Evolutionary conservation across 345 rosid species (phyloP).

Genomic region (Acer negundo): DNA sequence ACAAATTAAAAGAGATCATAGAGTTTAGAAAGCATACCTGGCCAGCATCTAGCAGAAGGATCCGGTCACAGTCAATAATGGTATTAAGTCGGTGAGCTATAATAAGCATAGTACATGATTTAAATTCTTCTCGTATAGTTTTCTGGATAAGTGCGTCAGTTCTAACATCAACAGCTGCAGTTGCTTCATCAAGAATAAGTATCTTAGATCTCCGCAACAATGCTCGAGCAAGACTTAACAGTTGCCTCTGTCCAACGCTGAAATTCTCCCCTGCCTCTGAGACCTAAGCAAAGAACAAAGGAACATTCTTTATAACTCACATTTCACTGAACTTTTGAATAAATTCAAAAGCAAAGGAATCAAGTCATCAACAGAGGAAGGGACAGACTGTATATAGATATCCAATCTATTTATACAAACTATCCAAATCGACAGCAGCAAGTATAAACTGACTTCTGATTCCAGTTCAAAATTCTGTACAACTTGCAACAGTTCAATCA

Average conservation of each 20-base stretch:
- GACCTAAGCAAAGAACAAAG: slow-evolving; percentile 46
- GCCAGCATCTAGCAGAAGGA: slow-evolving; percentile 92
- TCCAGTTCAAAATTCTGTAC: neutral
- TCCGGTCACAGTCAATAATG: slow-evolving; percentile 88
- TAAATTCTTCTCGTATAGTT: slow-evolving; percentile 97
- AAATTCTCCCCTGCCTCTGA: slow-evolving; percentile 97
- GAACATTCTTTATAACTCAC: slow-evolving; percentile 15
- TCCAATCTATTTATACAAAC: neutral
- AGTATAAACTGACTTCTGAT: slow-evolving; percentile 7
- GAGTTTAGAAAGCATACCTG: slow-evolving; percentile 44
- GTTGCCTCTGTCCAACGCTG: slow-evolving; percentile 97
- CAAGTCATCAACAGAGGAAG: neutral
- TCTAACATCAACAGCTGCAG: slow-evolving; percentile 99
- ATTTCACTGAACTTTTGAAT: neutral
- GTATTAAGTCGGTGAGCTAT: slow-evolving; percentile 98
- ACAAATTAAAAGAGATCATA: neutral
- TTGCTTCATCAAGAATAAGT: slow-evolving; percentile 98
- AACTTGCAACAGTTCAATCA: neutral
- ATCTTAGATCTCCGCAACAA: slow-evolving; percentile 93
- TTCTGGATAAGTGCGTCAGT: slow-evolving; percentile 98
- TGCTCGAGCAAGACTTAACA: slow-evolving; percentile 97
- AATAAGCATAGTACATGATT: slow-evolving; percentile 91
- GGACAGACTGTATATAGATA: neutral
- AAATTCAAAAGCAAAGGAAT: neutral
- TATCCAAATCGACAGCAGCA: neutral